These are phyloP conservation scores for Oenanthe javanica DNA, from an alignment of 140 eudicot genomes.

Conservation along the genomic window DNA sequence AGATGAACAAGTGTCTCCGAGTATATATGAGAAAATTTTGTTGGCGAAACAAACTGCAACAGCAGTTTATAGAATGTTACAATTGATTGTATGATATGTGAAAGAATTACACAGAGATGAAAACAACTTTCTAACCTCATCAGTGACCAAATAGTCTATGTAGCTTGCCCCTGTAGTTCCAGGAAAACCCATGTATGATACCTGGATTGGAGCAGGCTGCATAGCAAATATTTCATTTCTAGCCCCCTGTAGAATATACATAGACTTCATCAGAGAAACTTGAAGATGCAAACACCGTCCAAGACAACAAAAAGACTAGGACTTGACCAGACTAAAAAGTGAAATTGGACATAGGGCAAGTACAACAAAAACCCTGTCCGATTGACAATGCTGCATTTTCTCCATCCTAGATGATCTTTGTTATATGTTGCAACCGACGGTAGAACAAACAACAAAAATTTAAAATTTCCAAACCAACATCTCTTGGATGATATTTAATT, in stretches of 20 bases:
- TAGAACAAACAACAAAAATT: not conserved
- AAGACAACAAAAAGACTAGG: not conserved
- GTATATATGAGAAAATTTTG: constrained; percentile 62
- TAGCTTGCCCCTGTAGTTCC: constrained; percentile 93
- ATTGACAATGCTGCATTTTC: not conserved
- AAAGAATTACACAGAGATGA: constrained; percentile 14
- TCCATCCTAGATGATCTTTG: not conserved
- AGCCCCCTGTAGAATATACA: constrained; percentile 62
- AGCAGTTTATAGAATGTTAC: not conserved
- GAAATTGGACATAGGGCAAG: not conserved
- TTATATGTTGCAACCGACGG: not conserved
- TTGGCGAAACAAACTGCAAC: constrained; percentile 61
- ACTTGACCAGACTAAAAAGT: not conserved
- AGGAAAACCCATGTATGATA: constrained; percentile 97
- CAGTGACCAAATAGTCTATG: constrained; percentile 85
- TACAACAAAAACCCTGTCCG: not conserved
- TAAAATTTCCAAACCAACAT: not conserved
- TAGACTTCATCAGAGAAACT: not conserved
- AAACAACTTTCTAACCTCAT: constrained; percentile 49
- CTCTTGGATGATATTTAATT: not conserved
- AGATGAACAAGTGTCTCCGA: constrained; percentile 97
- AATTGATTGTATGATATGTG: not conserved
- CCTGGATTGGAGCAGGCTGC: constrained; percentile 98
- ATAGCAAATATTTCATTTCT: constrained; percentile 96
- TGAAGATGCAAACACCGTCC: not conserved